phyloP scores from a whole-genome alignment of 352 stramenopile species.

The Vaucheria bursata region DNA sequence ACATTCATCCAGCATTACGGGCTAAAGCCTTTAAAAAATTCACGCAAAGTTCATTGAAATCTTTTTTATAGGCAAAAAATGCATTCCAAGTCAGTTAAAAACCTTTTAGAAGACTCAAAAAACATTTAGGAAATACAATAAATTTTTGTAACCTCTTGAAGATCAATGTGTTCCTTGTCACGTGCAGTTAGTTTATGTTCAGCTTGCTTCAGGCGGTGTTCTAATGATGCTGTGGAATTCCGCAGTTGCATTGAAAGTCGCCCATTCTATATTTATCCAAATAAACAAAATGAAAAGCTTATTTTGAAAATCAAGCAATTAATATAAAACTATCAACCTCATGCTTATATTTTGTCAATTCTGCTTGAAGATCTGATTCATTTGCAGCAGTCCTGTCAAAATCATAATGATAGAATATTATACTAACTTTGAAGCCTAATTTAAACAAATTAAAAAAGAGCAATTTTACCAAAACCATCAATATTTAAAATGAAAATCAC shows the following conservation, averaged over 20 bases:
- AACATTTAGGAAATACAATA: too few species aligned
- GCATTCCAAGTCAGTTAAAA: too few species aligned
- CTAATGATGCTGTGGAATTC: conserved; percentile 26
- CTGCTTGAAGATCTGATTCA: conserved; percentile 15
- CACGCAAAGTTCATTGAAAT: too few species aligned
- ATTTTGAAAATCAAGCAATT: too few species aligned
- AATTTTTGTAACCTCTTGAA: conserved; percentile 30
- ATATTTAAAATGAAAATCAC: too few species aligned
- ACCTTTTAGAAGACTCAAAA: too few species aligned
- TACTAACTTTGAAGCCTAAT: background rate
- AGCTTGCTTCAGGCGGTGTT: conserved; percentile 39
- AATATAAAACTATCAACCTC: too few species aligned
- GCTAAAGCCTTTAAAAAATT: too few species aligned
- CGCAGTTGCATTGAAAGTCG: conserved; percentile 39
- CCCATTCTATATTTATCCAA: conserved; percentile 10
- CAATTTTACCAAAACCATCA: too few species aligned
- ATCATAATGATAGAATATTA: background rate
- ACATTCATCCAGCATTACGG: too few species aligned
- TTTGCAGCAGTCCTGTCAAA: conserved; percentile 17
- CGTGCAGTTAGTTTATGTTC: conserved; percentile 43
- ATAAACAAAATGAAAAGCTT: too few species aligned
- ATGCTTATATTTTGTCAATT: conserved; percentile 40
- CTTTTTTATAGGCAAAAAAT: too few species aligned
- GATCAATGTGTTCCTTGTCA: conserved; percentile 42
- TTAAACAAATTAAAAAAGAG: background rate